Base-by-base conservation (phyloP, 768 basidiomycete genomes). In the Kwoniella dendrophila region DNA sequence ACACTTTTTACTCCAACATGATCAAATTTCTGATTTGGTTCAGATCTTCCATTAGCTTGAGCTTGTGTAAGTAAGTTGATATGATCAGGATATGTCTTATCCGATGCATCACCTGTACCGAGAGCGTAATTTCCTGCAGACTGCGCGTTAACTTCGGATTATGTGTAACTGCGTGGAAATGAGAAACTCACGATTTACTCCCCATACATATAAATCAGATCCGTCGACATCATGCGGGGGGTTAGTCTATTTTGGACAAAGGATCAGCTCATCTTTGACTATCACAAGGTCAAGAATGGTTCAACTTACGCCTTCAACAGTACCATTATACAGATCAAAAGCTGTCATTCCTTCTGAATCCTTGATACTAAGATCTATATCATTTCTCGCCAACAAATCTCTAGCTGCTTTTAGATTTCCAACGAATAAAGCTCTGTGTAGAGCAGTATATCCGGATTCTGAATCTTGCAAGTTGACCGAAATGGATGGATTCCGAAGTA, bases 241-340 rank as follows among this genome's bases (percentile, higher is more conserved):
- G 69, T 57, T 78, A 34, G 74, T 77, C 73, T 77, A 48, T 11
- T 5, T 2, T n/a, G 30, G 52, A 14, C 2, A 14, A 18, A 26
- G 14, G 14, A 36, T 68, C 27, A 75, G 69, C 47, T 65, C 59
- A n/a, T 47, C 63, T 50, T 22, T n/a, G n/a, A 20, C 12, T 22
- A 29, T 24, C 38, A 14, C 7, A 29, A n/a, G 48, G 29, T 11
- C 27, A 27, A 1, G 18, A 20, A 57, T 12, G 30, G n/a, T 1
- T 22, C 1, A n/a, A 70, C 76, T 65, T 55, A 75, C 74, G 5
- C 85, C 88, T 45, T 73, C 85, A 83, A 64, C 95, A 80, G 92
- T 95, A 3, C 89, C 88, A 74, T 97, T 97, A 80, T 92, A 96
- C 33, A 98, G 80, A 73, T 98, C 94, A 64, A 92, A 92, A 0